These are phyloP conservation scores for Symbiodinium natans DNA, from an alignment of 73 alveolate species.

Conservation along the genomic window DNA sequence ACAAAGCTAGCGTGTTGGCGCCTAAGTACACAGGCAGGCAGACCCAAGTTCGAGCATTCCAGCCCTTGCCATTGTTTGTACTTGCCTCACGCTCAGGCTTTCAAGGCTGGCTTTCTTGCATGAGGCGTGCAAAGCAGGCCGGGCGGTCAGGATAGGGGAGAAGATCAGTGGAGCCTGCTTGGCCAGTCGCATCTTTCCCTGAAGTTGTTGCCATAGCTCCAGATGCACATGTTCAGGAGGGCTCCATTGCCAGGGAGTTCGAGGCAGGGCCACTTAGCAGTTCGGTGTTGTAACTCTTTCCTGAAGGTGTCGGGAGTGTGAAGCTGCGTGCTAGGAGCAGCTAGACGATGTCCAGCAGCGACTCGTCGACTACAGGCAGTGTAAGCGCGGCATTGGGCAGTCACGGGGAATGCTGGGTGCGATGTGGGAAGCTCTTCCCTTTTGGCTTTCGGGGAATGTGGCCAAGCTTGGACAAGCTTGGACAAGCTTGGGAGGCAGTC, in stretches of 20 bases:
- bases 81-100: conserved; percentile 29
- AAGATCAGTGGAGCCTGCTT: too few species aligned
- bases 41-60: background rate
- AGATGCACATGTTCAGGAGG: background rate
- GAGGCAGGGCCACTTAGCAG: too few species aligned
- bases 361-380: conserved; percentile 23
- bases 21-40: too few species aligned
- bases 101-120: conserved; percentile 67
- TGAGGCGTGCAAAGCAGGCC: conserved; percentile 47
- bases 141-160: too few species aligned
- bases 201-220: too few species aligned
- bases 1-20: conserved; percentile 34
- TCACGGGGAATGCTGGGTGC: background rate
- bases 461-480: background rate
- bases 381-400: background rate
- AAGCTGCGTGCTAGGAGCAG: background rate
- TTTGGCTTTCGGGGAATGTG: background rate
- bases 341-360: conserved; percentile 8
- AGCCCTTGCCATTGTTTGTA: too few species aligned
- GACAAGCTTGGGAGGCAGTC: conserved; percentile 9
- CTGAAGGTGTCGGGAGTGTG: too few species aligned
- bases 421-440: background rate
- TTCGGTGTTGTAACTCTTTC: too few species aligned
- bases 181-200: too few species aligned
- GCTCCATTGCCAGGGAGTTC: conserved; percentile 21